These are phyloP conservation scores for Rubus idaeus DNA, from an alignment of 306 rosid species.

Conservation along the genomic window DNA sequence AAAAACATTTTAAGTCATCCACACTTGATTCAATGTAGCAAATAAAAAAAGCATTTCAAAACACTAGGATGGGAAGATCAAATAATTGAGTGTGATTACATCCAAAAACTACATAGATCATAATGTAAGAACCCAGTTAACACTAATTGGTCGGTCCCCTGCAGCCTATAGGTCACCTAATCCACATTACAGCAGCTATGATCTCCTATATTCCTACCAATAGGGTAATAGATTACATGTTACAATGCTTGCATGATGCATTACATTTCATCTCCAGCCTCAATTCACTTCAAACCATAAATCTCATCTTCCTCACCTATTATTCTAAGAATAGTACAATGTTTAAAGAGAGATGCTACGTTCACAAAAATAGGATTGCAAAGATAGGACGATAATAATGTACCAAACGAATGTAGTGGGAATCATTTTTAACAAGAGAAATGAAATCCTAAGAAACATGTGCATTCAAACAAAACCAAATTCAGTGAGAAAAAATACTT, in stretches of 20 bases:
- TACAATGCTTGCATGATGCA: neutral
- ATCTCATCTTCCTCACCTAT: neutral
- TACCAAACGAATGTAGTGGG: no score
- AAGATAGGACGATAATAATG: no score
- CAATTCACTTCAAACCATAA: neutral
- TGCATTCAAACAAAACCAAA: neutral
- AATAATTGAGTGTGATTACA: neutral
- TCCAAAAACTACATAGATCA: constrained; percentile 2
- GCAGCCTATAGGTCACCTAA: neutral
- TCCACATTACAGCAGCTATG: neutral
- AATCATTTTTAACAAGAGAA: no score
- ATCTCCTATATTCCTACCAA: constrained; percentile 1
- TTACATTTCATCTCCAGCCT: neutral
- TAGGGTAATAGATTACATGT: neutral
- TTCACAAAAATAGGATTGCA: no score
- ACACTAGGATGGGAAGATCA: neutral
- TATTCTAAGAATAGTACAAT: neutral
- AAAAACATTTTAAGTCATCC: constrained; percentile 21
- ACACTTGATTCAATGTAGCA: constrained; percentile 11
- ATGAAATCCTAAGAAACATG: no score
- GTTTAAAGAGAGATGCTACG: neutral
- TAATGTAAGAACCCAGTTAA: neutral
- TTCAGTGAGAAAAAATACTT: neutral
- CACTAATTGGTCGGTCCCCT: neutral
- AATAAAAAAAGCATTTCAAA: constrained; percentile 6